These are phyloP conservation scores for Aspergillus panamensis DNA, from an alignment of 495 filamentous ascomycete species.

Conservation along the genomic window DNA sequence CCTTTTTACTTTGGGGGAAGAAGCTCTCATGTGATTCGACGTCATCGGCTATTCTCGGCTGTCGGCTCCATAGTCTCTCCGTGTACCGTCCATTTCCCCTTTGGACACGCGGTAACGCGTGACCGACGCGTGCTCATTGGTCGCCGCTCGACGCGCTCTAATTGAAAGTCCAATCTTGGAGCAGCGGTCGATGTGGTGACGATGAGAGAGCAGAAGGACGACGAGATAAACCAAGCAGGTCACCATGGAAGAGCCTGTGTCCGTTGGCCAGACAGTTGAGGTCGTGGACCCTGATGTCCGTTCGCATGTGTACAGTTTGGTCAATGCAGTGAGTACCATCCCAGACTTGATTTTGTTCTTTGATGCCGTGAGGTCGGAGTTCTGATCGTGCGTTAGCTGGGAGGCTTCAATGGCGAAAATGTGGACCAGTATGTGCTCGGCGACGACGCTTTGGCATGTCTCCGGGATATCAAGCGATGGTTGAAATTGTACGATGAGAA, in stretches of 20 bases:
- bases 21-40: constrained; percentile 32
- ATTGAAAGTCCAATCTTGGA: not conserved
- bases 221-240: constrained; percentile 11
- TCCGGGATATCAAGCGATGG: constrained; percentile 93
- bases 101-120: constrained; percentile 32
- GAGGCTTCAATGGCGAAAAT: constrained; percentile 77
- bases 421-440: constrained; percentile 83
- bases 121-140: constrained; percentile 30
- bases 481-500: constrained; percentile 92
- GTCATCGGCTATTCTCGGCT: constrained; percentile 47
- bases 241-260: constrained; percentile 41
- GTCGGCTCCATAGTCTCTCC: constrained; percentile 30
- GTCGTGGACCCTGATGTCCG: constrained; percentile 83
- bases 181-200: not conserved
- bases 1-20: not conserved
- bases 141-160: constrained; percentile 2
- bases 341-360: not conserved
- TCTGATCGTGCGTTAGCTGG: constrained; percentile 58
- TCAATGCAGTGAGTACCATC: constrained; percentile 71
- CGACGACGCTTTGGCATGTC: constrained; percentile 86
- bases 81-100: constrained; percentile 19
- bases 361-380: not conserved
- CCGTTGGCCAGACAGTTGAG: constrained; percentile 40
- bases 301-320: constrained; percentile 85
- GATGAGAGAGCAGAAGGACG: not conserved